Base-by-base conservation (phyloP, 2,329 filamentous ascomycete species). In the Alternaria hordeiaustralica region DNA sequence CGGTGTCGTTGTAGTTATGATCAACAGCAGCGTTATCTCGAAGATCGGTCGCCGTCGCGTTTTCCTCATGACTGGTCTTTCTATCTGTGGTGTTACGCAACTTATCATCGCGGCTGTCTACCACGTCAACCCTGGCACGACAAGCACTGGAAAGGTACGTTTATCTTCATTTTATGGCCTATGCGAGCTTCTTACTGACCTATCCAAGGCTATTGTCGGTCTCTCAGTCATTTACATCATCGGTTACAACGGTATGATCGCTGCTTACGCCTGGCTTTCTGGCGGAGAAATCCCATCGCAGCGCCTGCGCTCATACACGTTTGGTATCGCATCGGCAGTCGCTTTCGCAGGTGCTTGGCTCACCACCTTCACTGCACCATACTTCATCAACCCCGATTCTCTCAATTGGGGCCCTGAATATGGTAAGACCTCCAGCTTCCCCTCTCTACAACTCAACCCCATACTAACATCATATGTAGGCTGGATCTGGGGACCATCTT, bases 341-440 rank as follows among this genome's bases (percentile, higher is more conserved):
- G 86, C 83, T 0, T 88, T 88, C 73, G 78, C 87, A 10, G 83
- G 84, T 2, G 86, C 86, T 20, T 88, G 86, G 86, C 79, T 86
- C 8, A 84, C 85, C 0, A 87, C 85, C 0, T 88, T 88, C 67
- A 78, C 86, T 0, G 85, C 86, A 0, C 87, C 86, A 0, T 88
- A 88, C 69, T 88, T 89, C 67, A 88, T 89, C 76, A 88, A 88
- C 65, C 84, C 84, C 0, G 75, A 81, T 21, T 79, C 84, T 0
- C 75, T 89, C 9, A 84, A 85, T 66, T 89, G 86, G 87, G 87
- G 87, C 0, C 86, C 87, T 0, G 87, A 85, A 70, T 88, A 88
- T 56, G 74, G 74, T 74, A 72, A 20, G 70, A 58, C 26, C 6
- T 12, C 11, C 1, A 33, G 4, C 13, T 6, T 9, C 5, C 4